Conservation (phyloP, 176 grass and related monocot species). For the Oryza officinalis region DNA sequence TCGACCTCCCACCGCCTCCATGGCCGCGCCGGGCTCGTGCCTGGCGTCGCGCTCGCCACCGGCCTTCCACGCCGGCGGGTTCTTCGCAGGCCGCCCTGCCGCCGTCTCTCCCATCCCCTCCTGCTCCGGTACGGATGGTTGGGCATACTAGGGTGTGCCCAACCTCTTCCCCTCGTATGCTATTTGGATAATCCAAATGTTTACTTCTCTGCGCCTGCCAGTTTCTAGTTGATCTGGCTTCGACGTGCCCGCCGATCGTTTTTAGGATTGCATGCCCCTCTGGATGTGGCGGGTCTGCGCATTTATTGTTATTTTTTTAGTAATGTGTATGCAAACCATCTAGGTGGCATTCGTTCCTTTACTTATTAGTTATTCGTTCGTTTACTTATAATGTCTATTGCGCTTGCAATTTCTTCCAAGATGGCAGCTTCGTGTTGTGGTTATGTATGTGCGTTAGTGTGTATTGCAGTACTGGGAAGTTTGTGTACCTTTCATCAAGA, state of each 20-base stretch:
- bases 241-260: too few species aligned
- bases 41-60: neutral
- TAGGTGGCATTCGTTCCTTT: neutral
- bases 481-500: neutral
- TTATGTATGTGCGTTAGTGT: neutral
- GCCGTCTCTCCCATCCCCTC: neutral
- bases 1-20: neutral
- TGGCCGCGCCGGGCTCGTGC: slow-evolving; percentile 25
- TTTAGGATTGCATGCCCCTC: too few species aligned
- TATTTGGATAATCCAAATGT: neutral
- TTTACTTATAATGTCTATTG: neutral
- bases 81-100: neutral
- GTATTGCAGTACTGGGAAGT: neutral
- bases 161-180: neutral
- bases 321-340: neutral
- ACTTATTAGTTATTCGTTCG: neutral
- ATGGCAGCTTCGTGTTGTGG: neutral
- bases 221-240: neutral
- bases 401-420: neutral
- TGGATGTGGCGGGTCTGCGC: too few species aligned
- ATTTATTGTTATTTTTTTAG: too few species aligned
- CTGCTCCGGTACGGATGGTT: slow-evolving; percentile 20
- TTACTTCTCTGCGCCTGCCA: neutral
- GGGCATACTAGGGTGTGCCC: neutral
- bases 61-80: neutral